These are phyloP conservation scores for Diplodia seriata DNA, from an alignment of 2,329 filamentous ascomycete species.

Conservation along the genomic window DNA sequence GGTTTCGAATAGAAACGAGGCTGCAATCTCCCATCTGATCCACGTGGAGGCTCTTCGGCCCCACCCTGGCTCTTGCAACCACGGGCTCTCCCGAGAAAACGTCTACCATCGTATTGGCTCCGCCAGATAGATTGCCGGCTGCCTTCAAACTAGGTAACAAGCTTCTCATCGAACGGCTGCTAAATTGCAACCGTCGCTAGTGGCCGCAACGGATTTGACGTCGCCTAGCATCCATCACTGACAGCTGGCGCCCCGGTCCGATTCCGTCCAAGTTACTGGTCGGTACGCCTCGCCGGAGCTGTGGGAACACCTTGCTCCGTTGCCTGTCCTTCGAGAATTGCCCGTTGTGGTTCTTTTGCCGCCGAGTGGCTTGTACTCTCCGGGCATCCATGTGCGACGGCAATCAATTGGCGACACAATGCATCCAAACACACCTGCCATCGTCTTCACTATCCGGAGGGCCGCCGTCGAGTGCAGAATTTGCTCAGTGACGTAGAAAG, in stretches of 20 bases:
- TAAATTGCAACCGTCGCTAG: background rate
- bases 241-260: conserved; percentile 7
- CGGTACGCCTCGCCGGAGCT: background rate
- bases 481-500: background rate
- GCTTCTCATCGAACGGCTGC: background rate
- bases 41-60: conserved; percentile 19
- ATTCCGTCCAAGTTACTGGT: background rate
- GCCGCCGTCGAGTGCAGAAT: too few species aligned
- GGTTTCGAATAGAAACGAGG: conserved; percentile 6
- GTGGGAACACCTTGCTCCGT: background rate
- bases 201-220: background rate
- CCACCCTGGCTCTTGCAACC: background rate
- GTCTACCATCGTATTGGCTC: background rate
- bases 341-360: background rate
- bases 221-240: background rate
- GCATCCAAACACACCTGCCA: background rate
- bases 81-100: background rate
- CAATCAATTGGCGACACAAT: background rate
- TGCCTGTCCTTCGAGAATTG: background rate
- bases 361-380: background rate
- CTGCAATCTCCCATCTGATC: background rate
- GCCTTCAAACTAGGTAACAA: background rate
- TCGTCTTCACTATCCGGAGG: background rate
- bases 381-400: background rate
- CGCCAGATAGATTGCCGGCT: conserved; percentile 14